Percentiles rank a stretch among this genome's conserved stretches.
phyloP scores from a whole-genome alignment of 1,284 basidiomycete genomes.

The Takashimella koratensis region DNA sequence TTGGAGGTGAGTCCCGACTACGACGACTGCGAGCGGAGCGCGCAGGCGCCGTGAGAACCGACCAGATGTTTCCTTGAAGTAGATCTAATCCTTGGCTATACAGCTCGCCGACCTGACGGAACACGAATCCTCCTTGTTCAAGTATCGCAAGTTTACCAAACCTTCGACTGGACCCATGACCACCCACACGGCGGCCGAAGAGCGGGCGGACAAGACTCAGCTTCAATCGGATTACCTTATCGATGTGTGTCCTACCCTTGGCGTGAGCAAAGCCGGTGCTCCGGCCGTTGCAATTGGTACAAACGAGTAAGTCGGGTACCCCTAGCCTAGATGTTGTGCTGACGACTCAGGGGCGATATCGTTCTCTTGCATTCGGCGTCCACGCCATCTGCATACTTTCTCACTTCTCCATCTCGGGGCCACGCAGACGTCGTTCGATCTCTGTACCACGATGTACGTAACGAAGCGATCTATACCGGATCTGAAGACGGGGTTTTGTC shows the following conservation, averaged over 20 bases:
- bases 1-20: constrained; percentile 29
- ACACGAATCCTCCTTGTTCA: constrained; percentile 30
- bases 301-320: constrained; percentile 36
- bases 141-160: constrained; percentile 26
- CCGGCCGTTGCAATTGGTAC: constrained; percentile 41
- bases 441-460: constrained; percentile 41
- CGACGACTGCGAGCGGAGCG: no score
- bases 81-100: constrained; percentile 1
- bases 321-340: not conserved
- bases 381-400: constrained; percentile 41
- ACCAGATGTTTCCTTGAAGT: no score
- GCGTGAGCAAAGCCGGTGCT: constrained; percentile 31
- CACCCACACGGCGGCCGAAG: constrained; percentile 30
- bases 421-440: constrained; percentile 49
- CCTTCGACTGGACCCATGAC: constrained; percentile 22
- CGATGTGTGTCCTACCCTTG: constrained; percentile 43
- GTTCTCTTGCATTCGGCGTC: constrained; percentile 42
- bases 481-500: constrained; percentile 49
- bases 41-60: no score
- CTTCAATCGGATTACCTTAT: constrained; percentile 43
- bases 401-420: constrained; percentile 35
- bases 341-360: constrained; percentile 40
- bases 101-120: constrained; percentile 32
- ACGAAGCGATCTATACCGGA: constrained; percentile 48
- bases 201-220: constrained; percentile 24